These are phyloP conservation scores for Thalassiosira mediterranea DNA, from an alignment of 352 stramenopile species.

Conservation along the genomic window DNA sequence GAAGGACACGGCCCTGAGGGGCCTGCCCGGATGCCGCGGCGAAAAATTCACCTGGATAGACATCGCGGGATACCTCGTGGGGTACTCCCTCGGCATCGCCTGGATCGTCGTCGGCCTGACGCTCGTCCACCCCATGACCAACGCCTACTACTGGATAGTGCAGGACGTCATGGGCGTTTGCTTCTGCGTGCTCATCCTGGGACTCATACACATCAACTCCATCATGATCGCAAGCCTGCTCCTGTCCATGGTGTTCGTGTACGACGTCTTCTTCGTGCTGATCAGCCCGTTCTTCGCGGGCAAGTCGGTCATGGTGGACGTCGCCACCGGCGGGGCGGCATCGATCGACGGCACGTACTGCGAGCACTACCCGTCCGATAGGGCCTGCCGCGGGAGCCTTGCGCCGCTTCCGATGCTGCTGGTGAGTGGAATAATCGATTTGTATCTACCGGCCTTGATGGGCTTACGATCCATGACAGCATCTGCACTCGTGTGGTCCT, in stretches of 20 bases:
- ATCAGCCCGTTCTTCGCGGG: constrained; percentile 89
- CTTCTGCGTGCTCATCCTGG: constrained; percentile 89
- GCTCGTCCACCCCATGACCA: constrained; percentile 64
- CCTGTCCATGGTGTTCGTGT: constrained; percentile 88
- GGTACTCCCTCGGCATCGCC: constrained; percentile 38
- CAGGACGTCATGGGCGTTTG: constrained; percentile 90
- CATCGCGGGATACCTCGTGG: constrained; percentile 10
- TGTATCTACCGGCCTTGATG: no score
- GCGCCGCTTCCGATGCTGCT: constrained; percentile 91
- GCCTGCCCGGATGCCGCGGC: no score
- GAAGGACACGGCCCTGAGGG: no score
- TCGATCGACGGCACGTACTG: constrained; percentile 40
- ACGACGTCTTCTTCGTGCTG: constrained; percentile 93
- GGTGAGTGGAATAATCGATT: no score
- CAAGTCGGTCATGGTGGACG: constrained; percentile 88
- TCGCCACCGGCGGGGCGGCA: constrained; percentile 83
- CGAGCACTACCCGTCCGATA: constrained; percentile 69
- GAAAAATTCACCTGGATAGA: constrained; percentile 28
- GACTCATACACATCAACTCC: constrained; percentile 87
- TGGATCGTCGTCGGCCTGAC: constrained; percentile 56
- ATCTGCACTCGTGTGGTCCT: no score
- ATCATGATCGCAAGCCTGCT: constrained; percentile 90
- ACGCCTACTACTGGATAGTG: constrained; percentile 87
- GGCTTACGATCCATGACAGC: no score
- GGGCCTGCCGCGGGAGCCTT: constrained; percentile 16